These are phyloP conservation scores for Pleurotus salmoneostramineus DNA, from an alignment of 768 basidiomycete genomes.

Conservation along the genomic window DNA sequence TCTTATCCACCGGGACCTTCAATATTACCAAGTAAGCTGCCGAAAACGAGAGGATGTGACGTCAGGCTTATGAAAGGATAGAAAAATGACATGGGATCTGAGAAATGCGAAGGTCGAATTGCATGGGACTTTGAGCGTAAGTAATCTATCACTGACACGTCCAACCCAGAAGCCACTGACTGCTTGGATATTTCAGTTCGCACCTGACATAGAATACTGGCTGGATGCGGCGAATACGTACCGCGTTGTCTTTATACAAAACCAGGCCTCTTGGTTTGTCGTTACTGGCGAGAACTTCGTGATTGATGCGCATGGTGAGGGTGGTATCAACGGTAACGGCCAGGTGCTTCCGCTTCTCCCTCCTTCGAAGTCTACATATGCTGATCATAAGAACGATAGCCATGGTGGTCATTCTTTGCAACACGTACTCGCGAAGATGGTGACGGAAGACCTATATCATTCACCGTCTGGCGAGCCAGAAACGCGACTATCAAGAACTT, in stretches of 20 bases:
- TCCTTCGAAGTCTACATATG: background rate
- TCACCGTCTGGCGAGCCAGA: conserved; percentile 43
- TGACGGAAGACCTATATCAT: conserved; percentile 54
- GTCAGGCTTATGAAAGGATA: background rate
- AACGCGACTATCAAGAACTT: conserved; percentile 43
- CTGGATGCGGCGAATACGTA: conserved; percentile 50
- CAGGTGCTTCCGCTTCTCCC: conserved; percentile 28
- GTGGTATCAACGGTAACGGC: conserved; percentile 58
- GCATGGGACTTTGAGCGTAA: conserved; percentile 40
- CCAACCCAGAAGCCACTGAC: background rate
- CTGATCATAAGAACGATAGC: conserved; percentile 18
- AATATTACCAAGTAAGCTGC: conserved; percentile 45
- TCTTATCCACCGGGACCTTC: conserved; percentile 40
- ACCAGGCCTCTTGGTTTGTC: conserved; percentile 63
- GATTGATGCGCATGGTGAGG: conserved; percentile 50
- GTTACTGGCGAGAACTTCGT: conserved; percentile 52
- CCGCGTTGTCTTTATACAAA: conserved; percentile 62
- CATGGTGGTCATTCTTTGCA: conserved; percentile 55
- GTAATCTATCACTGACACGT: conserved; percentile 7
- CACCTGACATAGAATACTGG: conserved; percentile 53
- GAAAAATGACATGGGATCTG: conserved; percentile 55
- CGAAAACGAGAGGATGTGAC: background rate
- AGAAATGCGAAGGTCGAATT: conserved; percentile 38
- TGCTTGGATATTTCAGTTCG: conserved; percentile 34
- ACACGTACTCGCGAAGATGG: conserved; percentile 44